Evolutionary conservation across 148 eudicot genomes (phyloP).

Genomic region (Vaccinium macrocarpon): DNA sequence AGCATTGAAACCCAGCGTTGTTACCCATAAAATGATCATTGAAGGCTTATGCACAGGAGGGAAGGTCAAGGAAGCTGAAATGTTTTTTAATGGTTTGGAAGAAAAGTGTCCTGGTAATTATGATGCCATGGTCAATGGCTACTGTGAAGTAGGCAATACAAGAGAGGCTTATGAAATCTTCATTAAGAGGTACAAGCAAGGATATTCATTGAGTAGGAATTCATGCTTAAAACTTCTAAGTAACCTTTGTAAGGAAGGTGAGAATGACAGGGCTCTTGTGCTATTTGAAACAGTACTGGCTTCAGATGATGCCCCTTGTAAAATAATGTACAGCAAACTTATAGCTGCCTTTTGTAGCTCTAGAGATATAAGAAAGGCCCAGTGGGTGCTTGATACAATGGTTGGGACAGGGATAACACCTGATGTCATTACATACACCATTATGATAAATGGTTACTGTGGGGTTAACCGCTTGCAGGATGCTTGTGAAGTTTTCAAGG

Average conservation of each 20-base stretch:
- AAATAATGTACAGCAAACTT: constrained; percentile 39
- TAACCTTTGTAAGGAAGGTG: constrained; percentile 48
- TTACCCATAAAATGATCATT: constrained; percentile 51
- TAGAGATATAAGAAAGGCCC: constrained; percentile 53
- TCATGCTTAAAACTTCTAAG: constrained; percentile 43
- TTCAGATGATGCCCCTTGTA: constrained; percentile 34
- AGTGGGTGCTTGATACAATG: constrained; percentile 48
- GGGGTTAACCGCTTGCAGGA: constrained; percentile 35
- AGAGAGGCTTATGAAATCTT: constrained; percentile 40
- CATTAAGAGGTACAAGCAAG: constrained; percentile 31
- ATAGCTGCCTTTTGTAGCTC: constrained; percentile 49
- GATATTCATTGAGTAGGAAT: constrained; percentile 27
- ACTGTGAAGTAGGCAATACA: constrained; percentile 42
- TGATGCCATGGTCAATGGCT: constrained; percentile 59
- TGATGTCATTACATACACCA: constrained; percentile 63
- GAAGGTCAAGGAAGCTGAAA: constrained; percentile 62
- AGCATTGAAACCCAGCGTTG: constrained; percentile 42
- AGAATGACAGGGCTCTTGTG: constrained; percentile 40
- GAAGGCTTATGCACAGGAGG: constrained; percentile 57
- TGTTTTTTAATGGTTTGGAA: constrained; percentile 37
- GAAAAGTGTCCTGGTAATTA: constrained; percentile 40
- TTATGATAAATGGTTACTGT: constrained; percentile 67
- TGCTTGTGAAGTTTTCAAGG: constrained; percentile 53
- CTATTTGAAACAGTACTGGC: constrained; percentile 38
- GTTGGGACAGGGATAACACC: constrained; percentile 42